These are phyloP conservation scores for Pyrenopolyporus hunteri DNA, from an alignment of 495 filamentous ascomycete genomes.

Conservation along the genomic window DNA sequence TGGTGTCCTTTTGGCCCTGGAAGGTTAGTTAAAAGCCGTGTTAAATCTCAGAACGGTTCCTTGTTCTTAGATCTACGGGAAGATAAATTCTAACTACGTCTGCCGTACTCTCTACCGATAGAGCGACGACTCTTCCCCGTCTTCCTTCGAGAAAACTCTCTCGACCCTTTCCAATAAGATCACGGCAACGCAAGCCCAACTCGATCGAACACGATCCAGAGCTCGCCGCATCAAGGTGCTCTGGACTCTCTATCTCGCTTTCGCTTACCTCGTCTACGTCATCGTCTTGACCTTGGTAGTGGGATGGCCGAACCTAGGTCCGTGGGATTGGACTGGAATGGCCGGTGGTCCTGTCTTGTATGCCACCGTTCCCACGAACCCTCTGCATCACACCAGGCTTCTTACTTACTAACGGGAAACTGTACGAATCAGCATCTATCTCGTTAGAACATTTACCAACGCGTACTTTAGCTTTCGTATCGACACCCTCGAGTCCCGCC, in stretches of 20 bases:
- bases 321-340: slow-evolving; percentile 76
- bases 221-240: slow-evolving; percentile 81
- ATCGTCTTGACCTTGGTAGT: slow-evolving; percentile 82
- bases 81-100: slow-evolving; percentile 1
- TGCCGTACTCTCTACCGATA: slow-evolving; percentile 44
- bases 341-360: slow-evolving; percentile 81
- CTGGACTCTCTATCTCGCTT: slow-evolving; percentile 86
- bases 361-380: slow-evolving; percentile 26
- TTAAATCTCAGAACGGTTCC: not conserved
- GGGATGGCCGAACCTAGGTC: slow-evolving; percentile 80
- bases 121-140: slow-evolving; percentile 84
- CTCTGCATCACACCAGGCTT: not conserved
- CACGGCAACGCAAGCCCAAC: slow-evolving; percentile 67
- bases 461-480: slow-evolving; percentile 85
- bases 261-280: slow-evolving; percentile 85
- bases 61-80: not conserved
- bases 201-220: slow-evolving; percentile 72
- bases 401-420: slow-evolving; percentile 30
- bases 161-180: slow-evolving; percentile 83
- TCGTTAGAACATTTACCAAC: slow-evolving; percentile 62
- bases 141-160: slow-evolving; percentile 90
- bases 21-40: slow-evolving; percentile 55
- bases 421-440: slow-evolving; percentile 64
- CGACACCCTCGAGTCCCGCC: slow-evolving; percentile 64
- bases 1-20: slow-evolving; percentile 87